Percentiles rank a stretch among this genome's conserved stretches.
Conservation (phyloP, 164 flowering plant species). For the Vitis riparia region DNA sequence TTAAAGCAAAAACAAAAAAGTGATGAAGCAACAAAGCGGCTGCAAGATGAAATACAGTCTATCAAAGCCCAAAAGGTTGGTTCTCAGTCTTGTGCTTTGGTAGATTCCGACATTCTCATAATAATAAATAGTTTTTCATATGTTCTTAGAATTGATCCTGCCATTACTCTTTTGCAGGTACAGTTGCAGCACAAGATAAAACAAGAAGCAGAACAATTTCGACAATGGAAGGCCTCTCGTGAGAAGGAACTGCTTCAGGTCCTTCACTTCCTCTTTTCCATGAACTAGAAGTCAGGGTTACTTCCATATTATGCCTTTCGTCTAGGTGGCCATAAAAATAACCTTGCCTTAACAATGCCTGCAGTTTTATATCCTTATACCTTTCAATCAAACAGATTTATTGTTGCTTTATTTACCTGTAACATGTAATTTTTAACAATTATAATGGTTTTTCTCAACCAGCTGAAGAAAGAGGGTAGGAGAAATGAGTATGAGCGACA, state of each 20-base stretch:
- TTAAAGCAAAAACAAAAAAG: constrained; percentile 89
- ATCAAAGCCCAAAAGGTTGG: constrained; percentile 86
- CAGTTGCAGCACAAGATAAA: constrained; percentile 91
- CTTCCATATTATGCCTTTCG: neutral
- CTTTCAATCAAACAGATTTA: neutral
- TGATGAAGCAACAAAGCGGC: constrained; percentile 87
- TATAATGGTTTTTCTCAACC: constrained; percentile 13
- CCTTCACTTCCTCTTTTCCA: neutral
- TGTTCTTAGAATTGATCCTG: neutral
- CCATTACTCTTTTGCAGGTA: constrained; percentile 45
- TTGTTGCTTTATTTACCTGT: constrained; percentile 17
- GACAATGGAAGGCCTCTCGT: constrained; percentile 92
- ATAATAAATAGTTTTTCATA: neutral
- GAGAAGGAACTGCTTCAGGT: constrained; percentile 96
- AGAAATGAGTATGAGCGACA: constrained; percentile 88
- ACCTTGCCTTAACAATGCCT: neutral
- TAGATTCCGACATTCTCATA: neutral
- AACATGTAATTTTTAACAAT: neutral
- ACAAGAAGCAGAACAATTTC: constrained; percentile 95
- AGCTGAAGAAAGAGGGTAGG: constrained; percentile 91
- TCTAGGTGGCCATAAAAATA: neutral
- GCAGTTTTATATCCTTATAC: neutral
- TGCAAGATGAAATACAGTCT: constrained; percentile 89
- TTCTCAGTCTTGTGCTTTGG: neutral
- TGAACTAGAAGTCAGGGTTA: too few relatives aligned